Base-by-base conservation (phyloP, 371 early-diverging fungal species). In the Mucor circinelloides region DNA sequence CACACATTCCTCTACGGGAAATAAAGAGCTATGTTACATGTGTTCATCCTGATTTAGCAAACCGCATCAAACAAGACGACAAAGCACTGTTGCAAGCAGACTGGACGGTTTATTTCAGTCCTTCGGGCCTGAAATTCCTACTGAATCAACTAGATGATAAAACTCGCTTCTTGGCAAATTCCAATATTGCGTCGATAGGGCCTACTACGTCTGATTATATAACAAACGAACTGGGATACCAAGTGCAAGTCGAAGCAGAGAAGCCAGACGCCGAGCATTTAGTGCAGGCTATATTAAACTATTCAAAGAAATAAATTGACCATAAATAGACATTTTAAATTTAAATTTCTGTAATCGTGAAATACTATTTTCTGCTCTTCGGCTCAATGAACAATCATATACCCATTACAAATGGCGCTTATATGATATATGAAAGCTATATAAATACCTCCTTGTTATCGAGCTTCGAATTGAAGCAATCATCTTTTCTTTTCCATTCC, bases 31-130 rank as follows among this genome's bases (percentile, higher is more conserved):
- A 89, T 67, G 68, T 60, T 30, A 89, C 89, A 0, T 68, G 71
- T 38, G 57, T 55, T 13, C 78, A 72, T 32, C 68, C 79, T 8
- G 32, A 67, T 6, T 66, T 86, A 7, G 17, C 31, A 21, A 13
- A 55, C 17, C 44, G 50, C 19, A 21, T 70, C 21, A 61, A 10
- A 5, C 7, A 30, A 15, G 27, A 44, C 38, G 21, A 31, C 38
- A 17, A 58, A 9, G 25, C 21, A 19, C 50, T 27, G 17, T n/a
- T 10, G 17, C 21, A 12, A 25, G 19, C 60, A 46, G 69, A 69
- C n/a, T 87, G 87, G 89, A 34, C 74, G 2, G 83, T 82, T 9
- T 84, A 79, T 63, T 89, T 86, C 68, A 89, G 89, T 74, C 89
- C 89, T 30, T 87, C 87, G 2, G 87, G 87, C 2, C 69, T 86